These are phyloP conservation scores for Termitomyces sp. DNA, from an alignment of 768 basidiomycete genomes.

Conservation along the genomic window DNA sequence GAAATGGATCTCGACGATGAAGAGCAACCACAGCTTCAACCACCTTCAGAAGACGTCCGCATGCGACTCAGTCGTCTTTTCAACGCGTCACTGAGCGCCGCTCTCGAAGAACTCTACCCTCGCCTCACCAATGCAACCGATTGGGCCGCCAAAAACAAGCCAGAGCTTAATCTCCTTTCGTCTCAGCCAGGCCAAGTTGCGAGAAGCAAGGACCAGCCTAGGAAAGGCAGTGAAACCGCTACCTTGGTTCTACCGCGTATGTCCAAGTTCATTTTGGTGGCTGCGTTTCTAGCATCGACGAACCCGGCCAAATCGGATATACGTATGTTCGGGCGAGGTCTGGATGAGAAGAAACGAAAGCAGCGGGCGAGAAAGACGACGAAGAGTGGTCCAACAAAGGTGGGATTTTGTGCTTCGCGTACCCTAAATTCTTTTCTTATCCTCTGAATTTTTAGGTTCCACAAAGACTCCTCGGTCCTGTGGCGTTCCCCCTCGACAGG, in stretches of 20 bases:
- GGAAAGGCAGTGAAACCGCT: no score
- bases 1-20: constrained; percentile 22
- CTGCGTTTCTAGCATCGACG: constrained; percentile 60
- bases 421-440: not conserved
- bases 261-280: constrained; percentile 14
- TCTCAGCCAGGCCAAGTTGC: constrained; percentile 27
- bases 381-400: no score
- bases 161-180: constrained; percentile 39
- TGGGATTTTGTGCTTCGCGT: not conserved
- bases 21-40: no score
- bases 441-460: constrained; percentile 47
- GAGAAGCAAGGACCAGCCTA: no score
- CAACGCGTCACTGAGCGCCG: no score
- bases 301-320: no score
- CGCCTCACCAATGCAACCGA: constrained; percentile 59
- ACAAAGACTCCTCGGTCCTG: no score
- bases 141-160: constrained; percentile 57
- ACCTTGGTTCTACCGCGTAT: not conserved
- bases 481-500: no score
- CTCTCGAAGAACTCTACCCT: no score
- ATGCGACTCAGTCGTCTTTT: constrained; percentile 66
- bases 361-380: no score
- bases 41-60: constrained; percentile 57
- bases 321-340: no score
- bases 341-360: no score